phyloP scores from a whole-genome alignment of 805 yeast genomes.

The Candida oleophila region DNA sequence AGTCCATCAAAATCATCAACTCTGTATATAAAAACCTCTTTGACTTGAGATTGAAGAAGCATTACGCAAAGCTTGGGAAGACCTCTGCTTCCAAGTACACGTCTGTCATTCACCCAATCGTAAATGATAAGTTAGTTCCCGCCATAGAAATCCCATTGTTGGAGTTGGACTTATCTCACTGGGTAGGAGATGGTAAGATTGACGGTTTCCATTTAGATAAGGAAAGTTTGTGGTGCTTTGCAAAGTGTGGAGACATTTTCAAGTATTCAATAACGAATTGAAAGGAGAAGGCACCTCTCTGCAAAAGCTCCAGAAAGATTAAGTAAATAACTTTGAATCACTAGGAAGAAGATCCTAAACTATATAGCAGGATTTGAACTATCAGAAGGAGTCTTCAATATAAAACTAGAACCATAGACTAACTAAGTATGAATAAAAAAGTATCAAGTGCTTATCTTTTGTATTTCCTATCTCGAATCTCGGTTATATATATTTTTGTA shows the following conservation, averaged over 20 bases:
- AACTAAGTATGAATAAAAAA: slow-evolving; percentile 1
- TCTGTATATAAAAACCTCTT: slow-evolving; percentile 34
- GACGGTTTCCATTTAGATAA: slow-evolving; percentile 30
- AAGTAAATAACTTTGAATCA: no score
- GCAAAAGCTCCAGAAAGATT: no score
- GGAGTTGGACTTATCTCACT: slow-evolving; percentile 30
- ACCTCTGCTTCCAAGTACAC: slow-evolving; percentile 11
- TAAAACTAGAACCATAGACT: no score
- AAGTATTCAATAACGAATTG: slow-evolving; percentile 24
- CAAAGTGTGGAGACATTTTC: slow-evolving; percentile 41
- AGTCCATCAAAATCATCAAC: slow-evolving; percentile 21
- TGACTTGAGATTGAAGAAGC: slow-evolving; percentile 34
- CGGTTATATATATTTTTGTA: not conserved
- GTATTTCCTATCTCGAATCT: not conserved
- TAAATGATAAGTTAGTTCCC: slow-evolving; percentile 36
- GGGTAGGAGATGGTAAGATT: slow-evolving; percentile 35
- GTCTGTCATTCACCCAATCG: slow-evolving; percentile 35
- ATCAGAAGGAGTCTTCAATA: no score
- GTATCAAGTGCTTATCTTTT: not conserved
- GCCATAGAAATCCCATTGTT: slow-evolving; percentile 37
- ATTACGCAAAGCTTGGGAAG: slow-evolving; percentile 21
- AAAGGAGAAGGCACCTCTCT: no score
- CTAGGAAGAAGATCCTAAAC: no score
- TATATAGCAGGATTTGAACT: no score
- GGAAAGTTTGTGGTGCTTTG: slow-evolving; percentile 34